Evolutionary conservation across 148 eudicot genomes (phyloP), one percentile per base, ranked within the genome.

Genomic region (Simmondsia chinensis): DNA sequence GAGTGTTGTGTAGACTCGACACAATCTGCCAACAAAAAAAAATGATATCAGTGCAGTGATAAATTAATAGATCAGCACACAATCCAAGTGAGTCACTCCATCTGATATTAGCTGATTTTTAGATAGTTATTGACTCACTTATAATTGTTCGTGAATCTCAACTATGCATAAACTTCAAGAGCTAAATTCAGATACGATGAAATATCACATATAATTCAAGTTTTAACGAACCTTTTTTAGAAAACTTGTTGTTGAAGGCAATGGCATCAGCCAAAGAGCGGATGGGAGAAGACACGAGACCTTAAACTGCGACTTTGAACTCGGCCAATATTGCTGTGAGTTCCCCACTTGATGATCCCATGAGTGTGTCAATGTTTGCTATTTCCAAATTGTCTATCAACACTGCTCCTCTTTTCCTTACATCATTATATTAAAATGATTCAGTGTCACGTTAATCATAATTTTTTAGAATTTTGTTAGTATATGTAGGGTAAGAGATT

Each of bases 241-340:
- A 13, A 35, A 46, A 37, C 4, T 48, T 61, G 6, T 47, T 33
- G 55, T 79, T 73, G 61, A 71, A 74, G 18, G 65, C 64, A 0
- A 79, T 79, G 0, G 65, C 44, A 39, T 79, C 77, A 3, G 77
- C 56, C 12, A 79, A 32, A 14, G 72, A 61, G 12, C 68, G n/a
- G 24, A 68, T 70, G 1, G 77, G 86, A 10, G 80, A 71, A 39
- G 47, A 10, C 10, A 57, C 16, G 3, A 71, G 54, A 12, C 52
- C 50, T 43, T 68, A 71, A 7, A 82, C 5, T 15, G 73, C 29
- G 3, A 54, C 2, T 49, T 82, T 80, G 60, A 80, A 73, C 26
- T 76, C 75, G 29, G 71, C 67, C n/a, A 43, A 1, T 60, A 80
- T 0, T n/a, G 51, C 61, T 3, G 17, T 29, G 0, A 5, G 0